Base-by-base conservation (phyloP, 805 yeast species). In the Candida hispaniensis region DNA sequence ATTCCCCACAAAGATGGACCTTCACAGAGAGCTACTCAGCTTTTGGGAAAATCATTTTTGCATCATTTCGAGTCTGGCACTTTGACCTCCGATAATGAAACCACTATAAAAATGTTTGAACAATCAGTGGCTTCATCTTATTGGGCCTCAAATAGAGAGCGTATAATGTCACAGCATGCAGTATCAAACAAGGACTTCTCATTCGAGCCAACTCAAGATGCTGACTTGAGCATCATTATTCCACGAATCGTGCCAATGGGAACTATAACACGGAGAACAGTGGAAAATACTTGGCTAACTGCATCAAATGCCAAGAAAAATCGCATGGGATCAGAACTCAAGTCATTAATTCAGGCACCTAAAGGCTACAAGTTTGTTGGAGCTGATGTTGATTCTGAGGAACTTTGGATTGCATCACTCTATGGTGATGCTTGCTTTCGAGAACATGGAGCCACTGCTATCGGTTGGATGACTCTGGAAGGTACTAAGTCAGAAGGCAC, bases 391-490 rank as follows among this genome's bases (percentile, higher is more conserved):
- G 99, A 91, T 56, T 82, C 95, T 22, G 98, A 91, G 52, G 99
- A 91, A 52, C 64, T 91, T 26, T 91, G 99, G 99, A 91, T 91
- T 46, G 98, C 98, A 0, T 79, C 95, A 12, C 60, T 93, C 14
- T 75, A 88, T 18, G 96, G 98, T 3, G 99, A 91, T 53, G 76
- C 97, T 0, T 71, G 77, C 34, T 82, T 88, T 56, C 72, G 77
- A 19, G 61, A 80, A 14, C 99, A 91, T 55, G 99, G 98, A 5
- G 93, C 93, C 9, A 83, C 97, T 0, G 94, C 97, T 0, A 69
- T 93, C 38, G 96, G 97, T 0, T 93, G 98, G 98, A 93, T 91
- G 99, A 86, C 96, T 2, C 64, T 91, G 39, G 99, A 91, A 61
- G 99, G 99, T 12, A 75, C 88, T 4, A 91, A 91, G 58, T 65